These are phyloP conservation scores for Emergomyces africanus DNA, from an alignment of 2,329 filamentous ascomycete genomes.

Conservation along the genomic window DNA sequence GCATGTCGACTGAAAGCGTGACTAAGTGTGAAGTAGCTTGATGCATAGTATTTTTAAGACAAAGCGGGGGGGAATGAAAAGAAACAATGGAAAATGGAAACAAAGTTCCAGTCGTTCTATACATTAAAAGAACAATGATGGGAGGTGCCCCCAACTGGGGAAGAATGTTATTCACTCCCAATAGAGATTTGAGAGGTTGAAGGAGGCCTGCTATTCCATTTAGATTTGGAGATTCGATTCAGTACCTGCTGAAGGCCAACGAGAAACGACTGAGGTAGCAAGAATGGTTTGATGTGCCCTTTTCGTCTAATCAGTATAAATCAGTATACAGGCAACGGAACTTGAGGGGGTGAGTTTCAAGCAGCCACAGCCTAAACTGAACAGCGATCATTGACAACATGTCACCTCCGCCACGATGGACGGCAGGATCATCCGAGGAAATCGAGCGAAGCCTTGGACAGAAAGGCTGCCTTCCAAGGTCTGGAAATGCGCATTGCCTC, in stretches of 20 bases:
- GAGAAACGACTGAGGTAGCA: neutral
- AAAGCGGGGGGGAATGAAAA: no score
- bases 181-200: neutral
- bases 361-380: neutral
- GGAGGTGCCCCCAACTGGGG: no score
- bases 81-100: no score
- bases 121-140: no score
- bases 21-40: no score
- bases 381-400: neutral
- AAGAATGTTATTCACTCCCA: neutral
- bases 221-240: no score
- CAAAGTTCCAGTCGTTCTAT: no score
- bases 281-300: neutral
- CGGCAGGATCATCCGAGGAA: neutral
- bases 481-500: neutral
- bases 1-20: no score
- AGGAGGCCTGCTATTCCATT: neutral
- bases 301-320: no score
- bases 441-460: neutral
- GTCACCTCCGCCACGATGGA: neutral
- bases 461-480: neutral
- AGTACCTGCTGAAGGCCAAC: no score
- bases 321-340: no score
- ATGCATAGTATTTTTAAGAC: no score
- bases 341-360: neutral